phyloP scores from a whole-genome alignment of 768 basidiomycete genomes.

The Daedalea quercina region DNA sequence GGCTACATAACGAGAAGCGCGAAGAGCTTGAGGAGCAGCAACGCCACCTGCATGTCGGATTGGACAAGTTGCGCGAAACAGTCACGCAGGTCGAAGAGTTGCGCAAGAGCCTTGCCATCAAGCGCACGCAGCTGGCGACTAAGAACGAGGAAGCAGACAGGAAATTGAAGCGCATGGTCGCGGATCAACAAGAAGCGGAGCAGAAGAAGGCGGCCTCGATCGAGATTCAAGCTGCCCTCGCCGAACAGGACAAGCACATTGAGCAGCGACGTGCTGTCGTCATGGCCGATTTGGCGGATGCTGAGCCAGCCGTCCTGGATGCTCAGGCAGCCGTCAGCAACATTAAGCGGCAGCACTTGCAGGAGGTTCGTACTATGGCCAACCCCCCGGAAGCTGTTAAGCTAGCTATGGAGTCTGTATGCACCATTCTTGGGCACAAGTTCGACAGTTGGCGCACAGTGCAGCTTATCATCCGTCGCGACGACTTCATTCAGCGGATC shows the following conservation, averaged over 20 bases:
- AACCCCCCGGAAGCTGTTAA: conserved; percentile 98
- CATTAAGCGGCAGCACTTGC: conserved; percentile 91
- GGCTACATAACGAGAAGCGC: conserved; percentile 91
- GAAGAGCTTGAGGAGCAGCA: conserved; percentile 98
- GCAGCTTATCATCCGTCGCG: conserved; percentile 90
- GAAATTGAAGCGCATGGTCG: conserved; percentile 95
- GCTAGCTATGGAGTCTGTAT: conserved; percentile 97
- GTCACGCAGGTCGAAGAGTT: conserved; percentile 97
- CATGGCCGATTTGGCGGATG: conserved; percentile 93
- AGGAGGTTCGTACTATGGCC: conserved; percentile 97
- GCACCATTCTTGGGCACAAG: conserved; percentile 92
- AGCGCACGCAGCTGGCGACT: conserved; percentile 85
- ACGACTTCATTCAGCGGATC: conserved; percentile 94
- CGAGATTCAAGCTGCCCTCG: conserved; percentile 89
- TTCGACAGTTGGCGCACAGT: conserved; percentile 97
- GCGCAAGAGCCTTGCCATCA: conserved; percentile 89
- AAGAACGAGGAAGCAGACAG: conserved; percentile 96
- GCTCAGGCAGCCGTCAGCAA: conserved; percentile 95
- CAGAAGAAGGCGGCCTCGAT: conserved; percentile 97
- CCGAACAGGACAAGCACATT: conserved; percentile 86
- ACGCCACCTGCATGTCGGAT: conserved; percentile 94
- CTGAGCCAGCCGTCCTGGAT: conserved; percentile 94
- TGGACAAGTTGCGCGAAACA: conserved; percentile 93
- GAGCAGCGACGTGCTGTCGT: conserved; percentile 84
- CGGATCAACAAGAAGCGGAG: conserved; percentile 98